Conservation (phyloP, 2,329 filamentous ascomycete genomes). For the Colletotrichum tropicicola region DNA sequence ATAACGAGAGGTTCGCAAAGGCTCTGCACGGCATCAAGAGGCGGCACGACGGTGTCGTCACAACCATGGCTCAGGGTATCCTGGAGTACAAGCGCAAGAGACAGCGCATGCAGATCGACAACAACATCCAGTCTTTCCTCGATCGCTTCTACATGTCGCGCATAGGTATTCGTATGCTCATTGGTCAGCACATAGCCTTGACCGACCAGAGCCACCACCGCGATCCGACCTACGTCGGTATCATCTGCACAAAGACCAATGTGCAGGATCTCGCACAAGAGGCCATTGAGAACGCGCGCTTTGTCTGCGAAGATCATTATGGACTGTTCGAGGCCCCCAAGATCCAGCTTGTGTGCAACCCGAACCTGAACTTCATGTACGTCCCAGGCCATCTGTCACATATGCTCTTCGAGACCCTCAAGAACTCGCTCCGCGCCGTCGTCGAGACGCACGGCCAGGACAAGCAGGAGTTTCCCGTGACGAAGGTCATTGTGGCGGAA, state of each 20-base stretch:
- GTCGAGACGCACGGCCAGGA: conserved; percentile 96
- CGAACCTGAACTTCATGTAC: conserved; percentile 98
- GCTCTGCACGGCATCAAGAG: conserved; percentile 94
- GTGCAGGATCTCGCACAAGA: conserved; percentile 94
- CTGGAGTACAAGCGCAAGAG: conserved; percentile 96
- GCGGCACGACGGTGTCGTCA: conserved; percentile 95
- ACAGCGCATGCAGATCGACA: conserved; percentile 98
- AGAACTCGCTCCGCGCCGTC: conserved; percentile 96
- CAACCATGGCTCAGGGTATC: conserved; percentile 97
- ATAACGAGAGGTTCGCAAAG: conserved; percentile 91
- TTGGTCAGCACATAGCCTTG: conserved; percentile 96
- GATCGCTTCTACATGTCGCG: conserved; percentile 99
- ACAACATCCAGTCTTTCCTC: conserved; percentile 95
- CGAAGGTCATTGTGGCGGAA: conserved; percentile 97
- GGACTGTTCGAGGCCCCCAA: conserved; percentile 96
- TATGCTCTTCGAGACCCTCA: conserved; percentile 99
- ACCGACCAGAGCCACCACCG: conserved; percentile 91
- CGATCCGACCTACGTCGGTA: conserved; percentile 95
- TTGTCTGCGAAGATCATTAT: conserved; percentile 98
- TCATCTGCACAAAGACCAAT: conserved; percentile 99
- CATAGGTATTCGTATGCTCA: conserved; percentile 98
- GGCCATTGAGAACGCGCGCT: conserved; percentile 98
- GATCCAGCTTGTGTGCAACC: conserved; percentile 94
- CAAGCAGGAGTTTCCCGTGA: conserved; percentile 94
- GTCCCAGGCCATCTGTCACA: conserved; percentile 98